A percentile compares a stretch with the other conserved stretches of the same genome.
Conservation (phyloP, 2,329 filamentous ascomycete species). For the Xylariaceae sp. region DNA sequence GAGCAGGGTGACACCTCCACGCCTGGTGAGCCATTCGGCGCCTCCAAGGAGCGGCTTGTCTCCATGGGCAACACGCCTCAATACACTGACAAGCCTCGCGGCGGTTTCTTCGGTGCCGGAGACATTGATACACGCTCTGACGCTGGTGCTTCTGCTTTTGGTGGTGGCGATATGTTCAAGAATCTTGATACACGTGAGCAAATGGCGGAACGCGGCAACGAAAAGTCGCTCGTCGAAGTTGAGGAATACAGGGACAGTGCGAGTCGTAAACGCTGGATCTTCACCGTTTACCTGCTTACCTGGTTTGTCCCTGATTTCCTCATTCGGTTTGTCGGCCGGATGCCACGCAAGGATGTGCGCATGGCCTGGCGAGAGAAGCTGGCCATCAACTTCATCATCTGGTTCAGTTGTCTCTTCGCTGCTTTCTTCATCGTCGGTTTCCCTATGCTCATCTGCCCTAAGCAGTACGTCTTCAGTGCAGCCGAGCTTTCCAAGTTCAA, state of each 20-base stretch:
- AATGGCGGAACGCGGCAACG: constrained; percentile 91
- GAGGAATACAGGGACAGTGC: constrained; percentile 74
- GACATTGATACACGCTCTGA: constrained; percentile 85
- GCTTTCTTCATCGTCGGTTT: constrained; percentile 90
- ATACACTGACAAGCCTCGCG: constrained; percentile 70
- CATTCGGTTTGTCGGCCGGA: constrained; percentile 70
- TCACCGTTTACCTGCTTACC: constrained; percentile 75
- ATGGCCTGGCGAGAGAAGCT: constrained; percentile 95
- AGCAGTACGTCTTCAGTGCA: constrained; percentile 78
- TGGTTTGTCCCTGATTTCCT: constrained; percentile 83
- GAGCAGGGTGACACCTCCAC: constrained; percentile 57
- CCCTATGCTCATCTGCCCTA: constrained; percentile 83
- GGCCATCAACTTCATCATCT: constrained; percentile 96
- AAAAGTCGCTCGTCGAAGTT: constrained; percentile 83
- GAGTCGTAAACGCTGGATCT: constrained; percentile 86
- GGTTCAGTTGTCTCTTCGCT: constrained; percentile 71
- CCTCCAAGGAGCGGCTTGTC: constrained; percentile 55
- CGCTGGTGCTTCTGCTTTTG: constrained; percentile 83
- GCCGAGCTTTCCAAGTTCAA: constrained; percentile 69
- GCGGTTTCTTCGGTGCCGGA: constrained; percentile 72
- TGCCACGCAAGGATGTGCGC: constrained; percentile 87
- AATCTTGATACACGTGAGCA: constrained; percentile 91
- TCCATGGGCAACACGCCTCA: constrained; percentile 50
- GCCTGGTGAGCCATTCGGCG: constrained; percentile 54
- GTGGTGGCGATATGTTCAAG: constrained; percentile 94